Conservation (phyloP, 202 grass and related monocot genomes). For the Zizania palustris region DNA sequence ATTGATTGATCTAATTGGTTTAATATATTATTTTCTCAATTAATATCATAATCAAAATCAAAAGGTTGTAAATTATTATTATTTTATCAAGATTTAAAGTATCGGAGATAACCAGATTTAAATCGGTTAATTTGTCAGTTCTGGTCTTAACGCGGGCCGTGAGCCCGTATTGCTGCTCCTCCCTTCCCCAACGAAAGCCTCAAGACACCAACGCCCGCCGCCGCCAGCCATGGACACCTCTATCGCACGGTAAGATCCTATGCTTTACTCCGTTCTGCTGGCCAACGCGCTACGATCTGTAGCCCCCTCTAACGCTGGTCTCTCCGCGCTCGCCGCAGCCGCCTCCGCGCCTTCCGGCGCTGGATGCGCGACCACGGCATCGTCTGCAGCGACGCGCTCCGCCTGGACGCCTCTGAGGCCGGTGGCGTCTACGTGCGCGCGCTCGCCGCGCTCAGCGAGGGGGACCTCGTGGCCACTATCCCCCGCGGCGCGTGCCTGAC, state of each 20-base stretch:
- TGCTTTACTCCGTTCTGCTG: neutral
- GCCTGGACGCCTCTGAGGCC: constrained; percentile 47
- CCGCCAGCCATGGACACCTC: constrained; percentile 38
- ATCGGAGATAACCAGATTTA: too few relatives aligned
- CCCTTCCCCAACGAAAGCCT: neutral
- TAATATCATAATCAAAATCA: too few relatives aligned
- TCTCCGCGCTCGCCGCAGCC: constrained; percentile 38
- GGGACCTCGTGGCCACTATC: constrained; percentile 81
- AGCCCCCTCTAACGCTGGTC: neutral
- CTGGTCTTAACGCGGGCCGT: too few relatives aligned
- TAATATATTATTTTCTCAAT: too few relatives aligned
- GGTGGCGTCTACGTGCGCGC: constrained; percentile 64
- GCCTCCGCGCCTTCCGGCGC: constrained; percentile 65
- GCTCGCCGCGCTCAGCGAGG: constrained; percentile 52
- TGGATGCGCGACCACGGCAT: constrained; percentile 79
- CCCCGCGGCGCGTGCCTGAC: constrained; percentile 81
- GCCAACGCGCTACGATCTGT: neutral
- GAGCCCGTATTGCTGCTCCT: too few relatives aligned
- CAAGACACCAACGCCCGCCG: neutral
- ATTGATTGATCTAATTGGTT: too few relatives aligned
- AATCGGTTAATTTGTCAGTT: too few relatives aligned
- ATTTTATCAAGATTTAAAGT: too few relatives aligned
- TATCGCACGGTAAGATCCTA: constrained; percentile 43
- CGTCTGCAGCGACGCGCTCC: constrained; percentile 81
- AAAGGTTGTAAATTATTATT: too few relatives aligned